Conservation (phyloP, 2,329 filamentous ascomycete genomes). For the Rhynchosporium agropyri region DNA sequence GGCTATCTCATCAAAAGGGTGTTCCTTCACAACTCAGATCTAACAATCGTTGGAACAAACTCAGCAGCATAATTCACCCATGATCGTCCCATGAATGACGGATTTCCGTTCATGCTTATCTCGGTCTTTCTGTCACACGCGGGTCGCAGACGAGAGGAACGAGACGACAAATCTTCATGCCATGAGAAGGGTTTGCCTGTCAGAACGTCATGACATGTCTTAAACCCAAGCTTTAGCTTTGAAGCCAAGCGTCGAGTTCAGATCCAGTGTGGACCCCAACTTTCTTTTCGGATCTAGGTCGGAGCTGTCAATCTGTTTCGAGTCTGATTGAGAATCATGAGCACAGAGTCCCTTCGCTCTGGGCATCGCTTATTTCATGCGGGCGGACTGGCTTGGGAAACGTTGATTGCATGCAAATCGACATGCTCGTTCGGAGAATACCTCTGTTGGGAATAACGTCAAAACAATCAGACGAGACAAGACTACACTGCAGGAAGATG, state of each 20-base stretch:
- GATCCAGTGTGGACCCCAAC: not conserved
- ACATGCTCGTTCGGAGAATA: slow-evolving; percentile 11
- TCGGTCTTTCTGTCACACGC: not conserved
- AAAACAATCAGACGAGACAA: slow-evolving; percentile 17
- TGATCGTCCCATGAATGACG: not conserved
- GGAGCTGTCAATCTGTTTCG: slow-evolving; percentile 6
- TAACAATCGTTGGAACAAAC: not conserved
- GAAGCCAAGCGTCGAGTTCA: slow-evolving; percentile 5
- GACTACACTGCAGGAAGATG: not conserved
- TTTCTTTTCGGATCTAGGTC: not conserved
- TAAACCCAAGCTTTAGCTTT: not conserved
- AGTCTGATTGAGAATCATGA: slow-evolving; percentile 1
- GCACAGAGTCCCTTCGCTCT: slow-evolving; percentile 1
- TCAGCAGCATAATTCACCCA: slow-evolving; percentile 7
- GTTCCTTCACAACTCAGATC: not conserved
- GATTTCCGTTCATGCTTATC: slow-evolving; percentile 3
- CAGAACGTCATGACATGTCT: slow-evolving; percentile 13
- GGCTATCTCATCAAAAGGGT: not conserved
- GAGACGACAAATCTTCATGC: slow-evolving; percentile 13
- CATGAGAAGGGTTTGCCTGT: slow-evolving; percentile 9
- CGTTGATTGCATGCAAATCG: not conserved
- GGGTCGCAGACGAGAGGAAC: not conserved
- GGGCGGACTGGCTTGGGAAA: not conserved
- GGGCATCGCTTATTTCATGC: not conserved
- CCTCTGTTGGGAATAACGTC: not conserved